A percentile compares a stretch with the other conserved stretches of the same genome.
These are phyloP conservation scores for Metschnikowia dekortorum DNA, from an alignment of 805 yeast genomes.

Conservation along the genomic window DNA sequence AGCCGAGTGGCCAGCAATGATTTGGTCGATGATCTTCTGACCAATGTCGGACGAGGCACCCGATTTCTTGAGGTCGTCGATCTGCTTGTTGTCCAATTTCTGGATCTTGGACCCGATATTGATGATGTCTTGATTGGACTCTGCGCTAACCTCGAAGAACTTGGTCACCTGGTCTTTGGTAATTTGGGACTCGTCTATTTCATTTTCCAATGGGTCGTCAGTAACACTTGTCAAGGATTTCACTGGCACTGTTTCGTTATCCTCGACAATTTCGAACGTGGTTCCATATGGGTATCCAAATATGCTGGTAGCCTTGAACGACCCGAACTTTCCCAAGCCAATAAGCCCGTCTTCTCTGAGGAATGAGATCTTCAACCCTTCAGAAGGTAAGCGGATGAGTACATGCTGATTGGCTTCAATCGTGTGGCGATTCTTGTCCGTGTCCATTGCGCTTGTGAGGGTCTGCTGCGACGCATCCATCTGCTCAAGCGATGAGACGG, in stretches of 20 bases:
- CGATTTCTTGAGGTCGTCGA: slow-evolving; percentile 72
- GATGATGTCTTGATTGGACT: slow-evolving; percentile 60
- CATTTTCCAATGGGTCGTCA: slow-evolving; percentile 15
- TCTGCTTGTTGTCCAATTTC: slow-evolving; percentile 69
- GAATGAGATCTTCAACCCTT: slow-evolving; percentile 68
- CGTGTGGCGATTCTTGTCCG: slow-evolving; percentile 17
- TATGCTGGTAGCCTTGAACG: slow-evolving; percentile 67
- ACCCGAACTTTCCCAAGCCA: slow-evolving; percentile 87
- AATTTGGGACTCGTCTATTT: slow-evolving; percentile 33
- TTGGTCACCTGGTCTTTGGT: slow-evolving; percentile 35
- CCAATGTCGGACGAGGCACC: slow-evolving; percentile 63
- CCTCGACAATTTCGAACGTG: slow-evolving; percentile 76
- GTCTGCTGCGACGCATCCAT: background rate
- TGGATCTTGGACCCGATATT: slow-evolving; percentile 71
- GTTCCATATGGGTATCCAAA: slow-evolving; percentile 85
- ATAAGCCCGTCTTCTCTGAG: slow-evolving; percentile 57
- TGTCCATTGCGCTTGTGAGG: background rate
- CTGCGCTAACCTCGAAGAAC: slow-evolving; percentile 45
- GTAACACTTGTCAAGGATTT: slow-evolving; percentile 28
- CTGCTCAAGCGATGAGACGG: background rate
- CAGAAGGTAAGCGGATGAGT: slow-evolving; percentile 76
- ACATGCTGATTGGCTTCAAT: slow-evolving; percentile 52
- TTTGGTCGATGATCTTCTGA: slow-evolving; percentile 71
- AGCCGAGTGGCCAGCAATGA: slow-evolving; percentile 78
- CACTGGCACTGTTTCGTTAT: slow-evolving; percentile 47